Evolutionary conservation across 2,329 filamentous ascomycete species (phyloP).

Genomic region (Beauveria australis): DNA sequence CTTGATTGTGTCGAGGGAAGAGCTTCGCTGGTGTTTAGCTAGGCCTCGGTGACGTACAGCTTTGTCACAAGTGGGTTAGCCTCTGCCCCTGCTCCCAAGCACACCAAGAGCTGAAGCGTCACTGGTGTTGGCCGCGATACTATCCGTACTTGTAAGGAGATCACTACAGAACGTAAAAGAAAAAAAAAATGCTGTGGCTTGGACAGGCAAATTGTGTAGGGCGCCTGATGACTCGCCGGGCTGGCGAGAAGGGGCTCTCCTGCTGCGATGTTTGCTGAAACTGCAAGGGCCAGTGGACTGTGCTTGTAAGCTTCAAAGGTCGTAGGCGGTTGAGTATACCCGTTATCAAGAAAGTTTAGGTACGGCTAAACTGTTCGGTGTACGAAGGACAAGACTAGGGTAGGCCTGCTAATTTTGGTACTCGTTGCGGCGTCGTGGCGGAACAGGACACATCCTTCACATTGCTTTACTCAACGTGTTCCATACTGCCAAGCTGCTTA

Average conservation of each 20-base stretch:
- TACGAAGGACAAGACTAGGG: no score
- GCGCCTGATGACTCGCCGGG: neutral
- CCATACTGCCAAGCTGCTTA: no score
- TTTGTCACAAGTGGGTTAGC: slow-evolving; percentile 5
- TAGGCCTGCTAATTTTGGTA: no score
- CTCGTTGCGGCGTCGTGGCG: neutral
- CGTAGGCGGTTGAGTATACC: neutral
- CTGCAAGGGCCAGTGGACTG: neutral
- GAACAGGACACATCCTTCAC: slow-evolving; percentile 6
- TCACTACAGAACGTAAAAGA: no score
- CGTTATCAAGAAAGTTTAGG: no score
- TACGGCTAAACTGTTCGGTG: no score
- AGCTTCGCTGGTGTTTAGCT: slow-evolving; percentile 3
- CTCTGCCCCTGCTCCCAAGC: neutral
- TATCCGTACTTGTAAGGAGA: neutral
- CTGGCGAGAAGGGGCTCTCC: neutral
- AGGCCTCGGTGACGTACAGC: slow-evolving; percentile 3
- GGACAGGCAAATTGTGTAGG: no score
- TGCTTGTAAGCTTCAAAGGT: neutral
- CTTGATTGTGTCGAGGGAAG: neutral
- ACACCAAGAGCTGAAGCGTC: neutral
- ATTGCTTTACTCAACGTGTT: neutral
- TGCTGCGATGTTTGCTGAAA: neutral
- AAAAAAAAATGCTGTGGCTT: no score
- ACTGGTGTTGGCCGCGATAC: neutral